Base-by-base conservation (phyloP, 805 yeast genomes). In the Groenewaldozyma tartarivorans region DNA sequence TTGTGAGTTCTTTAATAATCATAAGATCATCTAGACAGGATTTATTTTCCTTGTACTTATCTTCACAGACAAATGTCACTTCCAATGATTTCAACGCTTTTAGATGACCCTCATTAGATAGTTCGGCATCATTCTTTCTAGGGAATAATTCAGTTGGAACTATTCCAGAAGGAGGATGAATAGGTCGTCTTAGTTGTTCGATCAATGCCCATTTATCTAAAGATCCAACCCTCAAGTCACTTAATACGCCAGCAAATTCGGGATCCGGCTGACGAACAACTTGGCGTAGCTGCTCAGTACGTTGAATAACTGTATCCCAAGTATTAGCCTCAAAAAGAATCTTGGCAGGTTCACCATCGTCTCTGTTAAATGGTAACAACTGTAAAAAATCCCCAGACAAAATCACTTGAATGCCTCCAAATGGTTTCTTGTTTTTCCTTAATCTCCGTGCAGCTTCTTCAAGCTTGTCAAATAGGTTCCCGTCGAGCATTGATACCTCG, bases 301-400 rank as follows among this genome's bases (percentile, higher is more conserved):
- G 7, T 24, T 24, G 29, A 24, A 24, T 13, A 7, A 24, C 7
- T 24, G 7, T 24, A 7, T 7, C 11, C 29, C 29, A 24, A 7
- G 29, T 24, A 9, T 24, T 24, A 24, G 29, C 29, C 29, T 24
- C 11, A 13, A 24, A 24, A 7, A 24, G 13, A 7, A 24, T 24
- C 13, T 24, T 24, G 7, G 29, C 29, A 7, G 29, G 29, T 7
- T 9, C 13, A 24, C 13, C 13, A 13, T 24, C 29, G 29, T 24
- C 29, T 24, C 29, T 24, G 29, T 24, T 24, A 24, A 24, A 24
- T 24, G 98, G 98, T 0, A 98, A 97, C 42, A 92, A 64, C 62
- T 92, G 98, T 60, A 81, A 88, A 57, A 90, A 92, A 60, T 92
- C 98, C 18, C 98, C 98, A 4, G 94, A 81, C 24, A 88, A 60